phyloP scores from a whole-genome alignment of 108 stramenopile species.

The Fragilariopsis cylindrus region DNA sequence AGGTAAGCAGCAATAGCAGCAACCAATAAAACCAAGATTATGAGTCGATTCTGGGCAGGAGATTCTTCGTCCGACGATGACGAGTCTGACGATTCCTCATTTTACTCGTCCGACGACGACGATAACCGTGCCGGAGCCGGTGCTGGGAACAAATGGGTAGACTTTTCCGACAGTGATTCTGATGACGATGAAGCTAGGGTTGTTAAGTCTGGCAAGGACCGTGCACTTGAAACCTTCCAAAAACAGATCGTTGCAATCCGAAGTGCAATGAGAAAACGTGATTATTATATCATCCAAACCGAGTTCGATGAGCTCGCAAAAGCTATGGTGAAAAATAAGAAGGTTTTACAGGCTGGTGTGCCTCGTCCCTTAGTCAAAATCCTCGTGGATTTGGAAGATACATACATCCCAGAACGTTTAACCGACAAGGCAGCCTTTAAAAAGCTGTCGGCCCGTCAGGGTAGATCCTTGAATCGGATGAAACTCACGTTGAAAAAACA shows the following conservation, averaged over 20 bases:
- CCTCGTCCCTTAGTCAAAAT: constrained; percentile 85
- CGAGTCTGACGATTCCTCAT: constrained; percentile 31
- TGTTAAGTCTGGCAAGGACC: constrained; percentile 92
- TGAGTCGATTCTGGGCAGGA: constrained; percentile 74
- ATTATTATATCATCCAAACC: constrained; percentile 65
- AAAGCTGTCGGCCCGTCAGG: constrained; percentile 90
- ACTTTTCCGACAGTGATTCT: constrained; percentile 48
- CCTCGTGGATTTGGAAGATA: constrained; percentile 89
- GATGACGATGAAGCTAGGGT: constrained; percentile 95
- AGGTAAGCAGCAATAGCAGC: constrained; percentile 1
- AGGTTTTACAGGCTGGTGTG: constrained; percentile 73
- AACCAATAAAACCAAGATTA: constrained; percentile 6
- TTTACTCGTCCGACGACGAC: constrained; percentile 32
- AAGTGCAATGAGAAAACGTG: constrained; percentile 80
- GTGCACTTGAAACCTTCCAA: constrained; percentile 87
- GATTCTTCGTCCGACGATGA: constrained; percentile 36
- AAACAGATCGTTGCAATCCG: constrained; percentile 69
- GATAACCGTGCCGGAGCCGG: constrained; percentile 21
- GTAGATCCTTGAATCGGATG: constrained; percentile 93
- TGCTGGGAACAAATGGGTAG: constrained; percentile 51
- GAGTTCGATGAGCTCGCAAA: constrained; percentile 90
- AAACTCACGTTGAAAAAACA: constrained; percentile 92
- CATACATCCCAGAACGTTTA: constrained; percentile 60
- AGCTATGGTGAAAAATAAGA: constrained; percentile 88
- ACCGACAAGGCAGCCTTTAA: constrained; percentile 93